Conservation (phyloP, 306 rosid genomes). For the Vigna radiata region DNA sequence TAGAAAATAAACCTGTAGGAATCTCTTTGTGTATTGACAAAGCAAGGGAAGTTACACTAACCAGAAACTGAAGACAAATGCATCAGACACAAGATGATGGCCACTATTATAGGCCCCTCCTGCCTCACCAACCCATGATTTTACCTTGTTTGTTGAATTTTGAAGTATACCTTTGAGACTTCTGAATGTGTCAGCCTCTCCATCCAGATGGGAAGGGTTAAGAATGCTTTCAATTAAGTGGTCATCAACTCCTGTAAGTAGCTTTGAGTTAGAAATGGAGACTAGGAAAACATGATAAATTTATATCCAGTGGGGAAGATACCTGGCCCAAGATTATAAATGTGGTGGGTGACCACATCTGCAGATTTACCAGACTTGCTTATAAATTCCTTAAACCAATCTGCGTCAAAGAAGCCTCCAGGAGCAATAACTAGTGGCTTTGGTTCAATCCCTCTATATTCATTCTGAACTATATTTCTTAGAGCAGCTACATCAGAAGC, state of each 20-base stretch:
- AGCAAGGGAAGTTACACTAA: slow-evolving; percentile 46
- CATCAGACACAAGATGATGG: slow-evolving; percentile 76
- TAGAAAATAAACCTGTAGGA: slow-evolving; percentile 15
- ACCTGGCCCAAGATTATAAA: slow-evolving; percentile 96
- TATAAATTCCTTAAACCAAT: slow-evolving; percentile 72
- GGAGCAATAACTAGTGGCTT: slow-evolving; percentile 88
- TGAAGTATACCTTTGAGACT: slow-evolving; percentile 61
- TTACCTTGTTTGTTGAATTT: slow-evolving; percentile 58
- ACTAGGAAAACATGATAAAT: neutral
- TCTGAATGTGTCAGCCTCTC: slow-evolving; percentile 59
- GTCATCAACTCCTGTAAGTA: slow-evolving; percentile 69
- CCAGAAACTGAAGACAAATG: slow-evolving; percentile 90
- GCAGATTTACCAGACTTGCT: slow-evolving; percentile 52
- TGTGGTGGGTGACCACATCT: slow-evolving; percentile 79
- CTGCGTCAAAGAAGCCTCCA: slow-evolving; percentile 86
- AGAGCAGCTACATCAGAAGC: slow-evolving; percentile 66
- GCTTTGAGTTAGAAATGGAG: slow-evolving; percentile 19
- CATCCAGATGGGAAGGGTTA: slow-evolving; percentile 70
- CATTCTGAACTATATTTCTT: slow-evolving; percentile 55
- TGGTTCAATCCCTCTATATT: slow-evolving; percentile 51
- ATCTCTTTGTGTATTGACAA: neutral
- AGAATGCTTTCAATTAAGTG: slow-evolving; percentile 74
- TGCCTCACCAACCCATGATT: slow-evolving; percentile 95
- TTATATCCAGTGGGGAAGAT: slow-evolving; percentile 18
- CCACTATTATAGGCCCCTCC: slow-evolving; percentile 98